phyloP scores from a whole-genome alignment of 2,329 filamentous ascomycete genomes.

The Hypoxylon sp. region DNA sequence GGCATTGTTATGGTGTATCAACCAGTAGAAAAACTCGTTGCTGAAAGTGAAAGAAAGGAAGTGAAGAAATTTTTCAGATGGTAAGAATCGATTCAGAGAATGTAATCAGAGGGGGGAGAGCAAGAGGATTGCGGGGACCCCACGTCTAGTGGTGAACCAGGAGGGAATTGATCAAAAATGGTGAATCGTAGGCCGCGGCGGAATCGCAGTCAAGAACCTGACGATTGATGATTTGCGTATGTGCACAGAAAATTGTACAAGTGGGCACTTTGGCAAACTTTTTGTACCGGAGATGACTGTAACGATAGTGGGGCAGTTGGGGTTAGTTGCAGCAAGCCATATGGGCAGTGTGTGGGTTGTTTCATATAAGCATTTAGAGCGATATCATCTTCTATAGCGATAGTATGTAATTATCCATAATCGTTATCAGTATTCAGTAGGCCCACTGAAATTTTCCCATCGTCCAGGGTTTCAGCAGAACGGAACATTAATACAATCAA shows the following conservation, averaged over 20 bases:
- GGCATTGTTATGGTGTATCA: background rate
- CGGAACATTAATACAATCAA: conserved; percentile 10
- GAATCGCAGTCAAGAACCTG: background rate
- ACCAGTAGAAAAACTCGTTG: background rate
- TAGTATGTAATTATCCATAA: conserved; percentile 6
- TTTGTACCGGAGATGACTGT: background rate
- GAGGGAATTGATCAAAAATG: background rate
- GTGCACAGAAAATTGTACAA: background rate
- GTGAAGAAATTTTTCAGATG: background rate
- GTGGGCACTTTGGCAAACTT: background rate
- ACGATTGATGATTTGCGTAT: background rate
- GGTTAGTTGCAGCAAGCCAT: too few species aligned
- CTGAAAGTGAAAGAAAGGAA: background rate
- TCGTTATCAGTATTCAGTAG: background rate
- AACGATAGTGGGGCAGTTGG: too few species aligned
- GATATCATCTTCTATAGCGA: background rate
- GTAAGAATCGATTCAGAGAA: background rate
- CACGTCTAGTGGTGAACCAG: background rate
- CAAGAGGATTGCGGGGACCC: background rate
- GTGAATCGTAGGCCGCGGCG: background rate
- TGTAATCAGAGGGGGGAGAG: background rate
- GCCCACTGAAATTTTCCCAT: conserved; percentile 34
- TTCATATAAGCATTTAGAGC: too few species aligned
- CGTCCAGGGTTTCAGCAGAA: conserved; percentile 4
- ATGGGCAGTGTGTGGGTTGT: too few species aligned